Evolutionary conservation across 768 basidiomycete genomes (phyloP).

Genomic region (Imleria badia): DNA sequence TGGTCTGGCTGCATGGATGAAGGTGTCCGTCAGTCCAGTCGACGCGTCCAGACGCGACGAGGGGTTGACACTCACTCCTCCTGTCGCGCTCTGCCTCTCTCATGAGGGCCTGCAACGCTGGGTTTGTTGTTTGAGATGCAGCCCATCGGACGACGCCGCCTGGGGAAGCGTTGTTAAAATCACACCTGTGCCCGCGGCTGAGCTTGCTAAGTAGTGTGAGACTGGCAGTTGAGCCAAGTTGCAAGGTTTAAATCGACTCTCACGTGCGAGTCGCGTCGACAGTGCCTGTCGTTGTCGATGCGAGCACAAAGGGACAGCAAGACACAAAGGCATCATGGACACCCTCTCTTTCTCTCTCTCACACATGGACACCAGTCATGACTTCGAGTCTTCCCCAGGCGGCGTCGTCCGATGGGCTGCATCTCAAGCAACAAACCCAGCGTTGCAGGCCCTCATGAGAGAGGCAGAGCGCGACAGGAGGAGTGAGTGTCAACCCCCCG

Average conservation of each 20-base stretch:
- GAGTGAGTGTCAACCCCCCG: conserved; percentile 10
- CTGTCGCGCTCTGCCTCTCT: conserved; percentile 28
- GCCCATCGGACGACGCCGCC: conserved; percentile 26
- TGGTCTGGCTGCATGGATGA: conserved; percentile 14
- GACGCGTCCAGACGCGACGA: neutral
- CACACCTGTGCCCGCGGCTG: no score
- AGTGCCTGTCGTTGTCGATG: no score
- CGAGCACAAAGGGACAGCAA: no score
- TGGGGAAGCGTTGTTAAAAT: no score
- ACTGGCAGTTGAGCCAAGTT: no score
- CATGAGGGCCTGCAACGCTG: conserved; percentile 25
- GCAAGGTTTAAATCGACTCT: no score
- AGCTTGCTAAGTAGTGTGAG: no score
- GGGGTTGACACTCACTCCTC: conserved; percentile 13
- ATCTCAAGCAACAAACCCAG: conserved; percentile 25
- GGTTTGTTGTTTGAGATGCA: conserved; percentile 25
- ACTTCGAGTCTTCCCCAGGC: neutral
- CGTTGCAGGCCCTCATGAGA: conserved; percentile 22
- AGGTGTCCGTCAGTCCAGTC: neutral
- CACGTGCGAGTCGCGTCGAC: no score
- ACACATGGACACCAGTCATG: no score
- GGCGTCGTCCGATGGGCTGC: conserved; percentile 27
- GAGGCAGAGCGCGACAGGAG: conserved; percentile 28
- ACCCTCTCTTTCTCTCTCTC: no score
- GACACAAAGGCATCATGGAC: no score